Conservation (phyloP, 306 rosid genomes). For the Pueraria montana region DNA sequence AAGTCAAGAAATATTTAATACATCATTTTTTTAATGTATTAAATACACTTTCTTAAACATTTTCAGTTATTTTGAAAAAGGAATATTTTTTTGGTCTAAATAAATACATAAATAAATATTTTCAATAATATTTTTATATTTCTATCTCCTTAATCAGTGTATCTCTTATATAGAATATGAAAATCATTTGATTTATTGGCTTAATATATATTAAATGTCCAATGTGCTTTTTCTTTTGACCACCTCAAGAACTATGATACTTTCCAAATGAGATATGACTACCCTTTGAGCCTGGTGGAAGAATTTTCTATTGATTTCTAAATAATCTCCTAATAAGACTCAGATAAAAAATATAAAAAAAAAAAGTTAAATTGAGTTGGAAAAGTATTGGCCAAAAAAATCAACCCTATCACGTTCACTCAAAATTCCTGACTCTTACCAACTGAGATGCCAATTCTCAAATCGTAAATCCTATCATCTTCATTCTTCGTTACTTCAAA, state of each 20-base stretch:
- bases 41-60: background rate
- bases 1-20: background rate
- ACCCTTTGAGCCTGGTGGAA: background rate
- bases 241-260: background rate
- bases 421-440: background rate
- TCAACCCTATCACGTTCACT: background rate
- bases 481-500: constrained; percentile 12
- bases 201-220: background rate
- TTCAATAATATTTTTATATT: too few species aligned
- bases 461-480: background rate
- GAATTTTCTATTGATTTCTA: background rate
- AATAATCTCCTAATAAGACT: background rate
- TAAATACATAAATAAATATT: too few species aligned
- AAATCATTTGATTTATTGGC: background rate
- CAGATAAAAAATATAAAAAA: background rate
- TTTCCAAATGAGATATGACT: background rate
- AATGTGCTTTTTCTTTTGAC: background rate
- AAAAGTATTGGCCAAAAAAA: background rate
- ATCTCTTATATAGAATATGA: background rate
- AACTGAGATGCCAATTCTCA: background rate
- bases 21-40: background rate
- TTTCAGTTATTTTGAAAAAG: too few species aligned
- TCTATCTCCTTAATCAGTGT: background rate
- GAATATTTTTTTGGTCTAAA: background rate
- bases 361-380: background rate